These are phyloP conservation scores for Pseudogymnoascus sp. DNA, from an alignment of 2,329 filamentous ascomycete genomes.

Conservation along the genomic window DNA sequence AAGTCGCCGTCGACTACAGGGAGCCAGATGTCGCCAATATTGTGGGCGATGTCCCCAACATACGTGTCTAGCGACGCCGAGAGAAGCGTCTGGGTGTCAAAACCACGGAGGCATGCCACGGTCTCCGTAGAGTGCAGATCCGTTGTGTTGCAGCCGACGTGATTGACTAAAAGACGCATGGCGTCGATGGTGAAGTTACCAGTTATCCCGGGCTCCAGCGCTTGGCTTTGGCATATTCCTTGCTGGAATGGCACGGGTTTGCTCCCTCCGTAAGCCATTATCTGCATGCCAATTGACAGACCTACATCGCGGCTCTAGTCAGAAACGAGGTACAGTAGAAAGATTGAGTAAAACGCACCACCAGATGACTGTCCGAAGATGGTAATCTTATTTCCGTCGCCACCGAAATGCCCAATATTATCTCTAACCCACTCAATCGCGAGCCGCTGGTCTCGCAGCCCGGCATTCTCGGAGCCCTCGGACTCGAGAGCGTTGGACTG, in stretches of 20 bases:
- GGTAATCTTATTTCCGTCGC: constrained; percentile 48
- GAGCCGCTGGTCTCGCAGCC: constrained; percentile 51
- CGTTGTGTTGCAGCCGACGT: constrained; percentile 37
- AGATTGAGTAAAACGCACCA: constrained; percentile 40
- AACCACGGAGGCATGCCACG: constrained; percentile 39
- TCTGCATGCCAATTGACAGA: constrained; percentile 38
- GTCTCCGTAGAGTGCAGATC: constrained; percentile 36
- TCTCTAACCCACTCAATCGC: constrained; percentile 51
- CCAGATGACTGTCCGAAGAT: constrained; percentile 54
- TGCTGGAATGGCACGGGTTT: constrained; percentile 39
- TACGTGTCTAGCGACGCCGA: constrained; percentile 39
- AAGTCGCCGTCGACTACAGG: constrained; percentile 15
- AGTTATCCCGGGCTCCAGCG: constrained; percentile 44
- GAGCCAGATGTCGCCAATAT: constrained; percentile 45
- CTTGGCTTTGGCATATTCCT: constrained; percentile 40
- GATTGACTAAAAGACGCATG: constrained; percentile 36
- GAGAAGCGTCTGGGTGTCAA: constrained; percentile 37
- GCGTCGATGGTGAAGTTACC: constrained; percentile 42
- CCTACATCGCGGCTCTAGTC: constrained; percentile 26
- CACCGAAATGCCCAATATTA: constrained; percentile 52
- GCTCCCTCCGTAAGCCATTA: constrained; percentile 40
- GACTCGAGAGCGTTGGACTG: constrained; percentile 45
- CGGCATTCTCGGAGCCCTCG: constrained; percentile 51
- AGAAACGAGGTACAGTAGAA: constrained; percentile 36
- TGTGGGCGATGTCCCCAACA: constrained; percentile 34